phyloP scores from a whole-genome alignment of 2,329 filamentous ascomycete species.

The Nothomitra cinnamomea region DNA sequence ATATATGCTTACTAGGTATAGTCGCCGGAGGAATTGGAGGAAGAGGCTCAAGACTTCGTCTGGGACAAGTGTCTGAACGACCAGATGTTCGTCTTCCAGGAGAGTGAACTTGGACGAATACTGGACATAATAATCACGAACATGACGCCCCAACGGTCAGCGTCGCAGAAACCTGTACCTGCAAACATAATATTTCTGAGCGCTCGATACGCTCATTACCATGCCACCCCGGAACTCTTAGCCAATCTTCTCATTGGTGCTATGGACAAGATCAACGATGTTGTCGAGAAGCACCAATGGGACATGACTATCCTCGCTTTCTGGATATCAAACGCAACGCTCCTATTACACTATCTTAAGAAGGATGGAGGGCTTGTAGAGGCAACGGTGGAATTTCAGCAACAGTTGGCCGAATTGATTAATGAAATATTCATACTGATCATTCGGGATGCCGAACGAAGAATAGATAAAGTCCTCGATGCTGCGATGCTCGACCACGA shows the following conservation, averaged over 20 bases:
- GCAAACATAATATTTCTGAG: conserved; percentile 95
- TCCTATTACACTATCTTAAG: conserved; percentile 91
- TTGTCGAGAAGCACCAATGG: conserved; percentile 93
- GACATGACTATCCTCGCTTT: conserved; percentile 99
- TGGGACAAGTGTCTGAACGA: conserved; percentile 91
- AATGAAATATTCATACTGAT: conserved; percentile 98
- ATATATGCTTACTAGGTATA: conserved; percentile 16
- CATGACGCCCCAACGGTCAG: conserved; percentile 91
- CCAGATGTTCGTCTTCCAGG: conserved; percentile 99
- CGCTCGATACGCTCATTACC: conserved; percentile 91
- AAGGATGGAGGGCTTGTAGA: conserved; percentile 73
- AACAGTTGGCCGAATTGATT: conserved; percentile 82
- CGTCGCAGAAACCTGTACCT: conserved; percentile 92
- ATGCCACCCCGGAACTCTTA: conserved; percentile 72
- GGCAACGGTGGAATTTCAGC: conserved; percentile 75
- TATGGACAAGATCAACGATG: conserved; percentile 91
- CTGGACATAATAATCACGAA: conserved; percentile 92
- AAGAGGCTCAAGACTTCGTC: conserved; percentile 85
- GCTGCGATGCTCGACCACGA: conserved; percentile 92
- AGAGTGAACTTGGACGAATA: conserved; percentile 78
- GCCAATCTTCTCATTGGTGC: conserved; percentile 65
- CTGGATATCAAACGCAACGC: conserved; percentile 93
- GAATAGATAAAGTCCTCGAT: conserved; percentile 91
- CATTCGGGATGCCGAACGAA: conserved; percentile 84
- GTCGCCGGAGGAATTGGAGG: conserved; percentile 63